These are phyloP conservation scores for Lotmaria passim DNA, from an alignment of 208 protist genomes.

Conservation along the genomic window DNA sequence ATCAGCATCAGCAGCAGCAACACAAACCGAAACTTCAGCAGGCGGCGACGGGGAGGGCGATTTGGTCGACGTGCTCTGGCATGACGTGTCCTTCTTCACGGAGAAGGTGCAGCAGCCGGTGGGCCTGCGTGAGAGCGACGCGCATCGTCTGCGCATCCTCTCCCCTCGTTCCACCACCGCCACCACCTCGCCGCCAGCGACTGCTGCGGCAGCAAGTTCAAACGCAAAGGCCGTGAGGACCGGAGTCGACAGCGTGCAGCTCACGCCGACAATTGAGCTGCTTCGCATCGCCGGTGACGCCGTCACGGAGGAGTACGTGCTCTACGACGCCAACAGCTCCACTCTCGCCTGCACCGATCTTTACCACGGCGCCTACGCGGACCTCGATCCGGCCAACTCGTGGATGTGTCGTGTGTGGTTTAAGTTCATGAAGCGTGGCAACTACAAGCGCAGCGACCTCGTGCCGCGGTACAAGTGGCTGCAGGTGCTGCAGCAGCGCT, in stretches of 20 bases:
- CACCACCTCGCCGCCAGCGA: not conserved
- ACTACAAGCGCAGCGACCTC: slow-evolving; percentile 75
- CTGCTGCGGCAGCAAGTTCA: not conserved
- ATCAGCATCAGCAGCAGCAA: not conserved
- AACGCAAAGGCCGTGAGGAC: too few species aligned
- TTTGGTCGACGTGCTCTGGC: slow-evolving; percentile 47
- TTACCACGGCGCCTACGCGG: slow-evolving; percentile 83
- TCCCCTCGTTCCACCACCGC: slow-evolving; percentile 1
- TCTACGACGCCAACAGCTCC: slow-evolving; percentile 62
- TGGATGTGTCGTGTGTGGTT: slow-evolving; percentile 92
- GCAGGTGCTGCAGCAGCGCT: slow-evolving; percentile 56
- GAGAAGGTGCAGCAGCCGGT: slow-evolving; percentile 21
- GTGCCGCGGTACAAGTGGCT: slow-evolving; percentile 80
- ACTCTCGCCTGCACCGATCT: slow-evolving; percentile 79
- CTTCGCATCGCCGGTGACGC: slow-evolving; percentile 70
- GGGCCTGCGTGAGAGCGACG: slow-evolving; percentile 50
- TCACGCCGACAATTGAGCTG: slow-evolving; percentile 73
- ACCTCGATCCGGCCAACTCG: slow-evolving; percentile 86
- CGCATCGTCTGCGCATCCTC: slow-evolving; percentile 41
- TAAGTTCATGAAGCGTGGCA: slow-evolving; percentile 86
- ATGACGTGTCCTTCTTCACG: slow-evolving; percentile 22
- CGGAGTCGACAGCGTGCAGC: slow-evolving; percentile 24
- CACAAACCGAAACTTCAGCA: not conserved
- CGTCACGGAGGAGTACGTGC: slow-evolving; percentile 74
- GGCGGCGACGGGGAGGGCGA: slow-evolving; percentile 19